Conservation (phyloP, 2,329 filamentous ascomycete genomes). For the Venturia pyrina region DNA sequence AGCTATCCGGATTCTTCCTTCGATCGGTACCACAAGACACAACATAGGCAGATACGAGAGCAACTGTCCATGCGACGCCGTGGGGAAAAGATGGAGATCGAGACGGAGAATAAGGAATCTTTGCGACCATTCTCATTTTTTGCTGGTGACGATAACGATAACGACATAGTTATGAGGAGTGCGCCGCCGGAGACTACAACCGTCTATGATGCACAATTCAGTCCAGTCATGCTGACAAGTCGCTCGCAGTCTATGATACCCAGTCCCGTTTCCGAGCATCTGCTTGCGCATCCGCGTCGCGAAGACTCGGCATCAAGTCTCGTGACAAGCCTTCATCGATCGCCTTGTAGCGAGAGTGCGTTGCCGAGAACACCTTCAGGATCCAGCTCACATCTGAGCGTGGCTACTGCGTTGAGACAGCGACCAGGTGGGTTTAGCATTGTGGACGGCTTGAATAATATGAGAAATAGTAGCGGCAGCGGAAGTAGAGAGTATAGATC, state of each 20-base stretch:
- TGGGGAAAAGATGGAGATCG: not conserved
- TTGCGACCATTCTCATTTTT: slow-evolving; percentile 11
- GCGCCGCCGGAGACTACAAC: not conserved
- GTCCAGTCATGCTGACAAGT: not conserved
- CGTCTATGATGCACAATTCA: not conserved
- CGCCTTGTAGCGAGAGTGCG: slow-evolving; percentile 4
- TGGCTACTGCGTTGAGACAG: slow-evolving; percentile 2
- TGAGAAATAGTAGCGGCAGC: not conserved
- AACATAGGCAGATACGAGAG: not conserved
- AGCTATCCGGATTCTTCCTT: not conserved
- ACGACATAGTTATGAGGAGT: not conserved
- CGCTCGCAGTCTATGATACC: slow-evolving; percentile 6
- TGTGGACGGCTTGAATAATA: not conserved
- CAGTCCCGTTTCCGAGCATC: not conserved
- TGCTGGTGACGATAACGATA: slow-evolving; percentile 6
- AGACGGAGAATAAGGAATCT: slow-evolving; percentile 1
- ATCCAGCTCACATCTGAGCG: not conserved
- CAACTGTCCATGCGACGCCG: not conserved
- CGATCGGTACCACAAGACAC: not conserved
- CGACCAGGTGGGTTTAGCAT: not conserved
- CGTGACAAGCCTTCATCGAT: slow-evolving; percentile 5
- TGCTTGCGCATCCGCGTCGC: slow-evolving; percentile 2
- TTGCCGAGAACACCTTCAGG: not conserved
- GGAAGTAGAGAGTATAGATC: not conserved
- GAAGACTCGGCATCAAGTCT: slow-evolving; percentile 8